These are phyloP conservation scores for Coemansia pectinata DNA, from an alignment of 192 early-diverging fungal species.

Conservation along the genomic window DNA sequence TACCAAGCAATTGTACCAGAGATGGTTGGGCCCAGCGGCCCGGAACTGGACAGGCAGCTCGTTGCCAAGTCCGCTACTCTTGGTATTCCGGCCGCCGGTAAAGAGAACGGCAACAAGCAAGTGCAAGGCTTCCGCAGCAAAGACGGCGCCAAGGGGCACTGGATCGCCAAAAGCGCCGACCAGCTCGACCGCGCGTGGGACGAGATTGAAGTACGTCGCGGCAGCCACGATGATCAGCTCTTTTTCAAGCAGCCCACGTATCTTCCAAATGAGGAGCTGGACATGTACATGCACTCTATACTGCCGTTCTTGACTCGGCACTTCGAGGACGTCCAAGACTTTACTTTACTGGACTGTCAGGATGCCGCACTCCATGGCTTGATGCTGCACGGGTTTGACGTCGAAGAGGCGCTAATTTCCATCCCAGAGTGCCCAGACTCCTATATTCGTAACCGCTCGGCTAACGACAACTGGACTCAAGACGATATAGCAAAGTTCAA, in stretches of 20 bases:
- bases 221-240: slow-evolving; percentile 41
- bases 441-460: slow-evolving; percentile 55
- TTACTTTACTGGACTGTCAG: slow-evolving; percentile 61
- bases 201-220: slow-evolving; percentile 43
- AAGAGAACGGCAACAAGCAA: neutral
- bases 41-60: slow-evolving; percentile 36
- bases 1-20: slow-evolving; percentile 78
- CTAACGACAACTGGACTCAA: slow-evolving; percentile 59
- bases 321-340: slow-evolving; percentile 35
- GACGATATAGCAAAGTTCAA: slow-evolving; percentile 61
- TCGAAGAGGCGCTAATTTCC: slow-evolving; percentile 58
- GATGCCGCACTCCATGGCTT: slow-evolving; percentile 64
- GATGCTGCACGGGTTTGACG: slow-evolving; percentile 57
- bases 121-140: slow-evolving; percentile 11
- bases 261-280: slow-evolving; percentile 52
- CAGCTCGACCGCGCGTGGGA: slow-evolving; percentile 51
- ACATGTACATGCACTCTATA: slow-evolving; percentile 52
- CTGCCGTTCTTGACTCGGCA: slow-evolving; percentile 46
- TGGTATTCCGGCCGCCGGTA: neutral
- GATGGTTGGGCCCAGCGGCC: slow-evolving; percentile 45
- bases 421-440: slow-evolving; percentile 50
- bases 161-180: slow-evolving; percentile 48
- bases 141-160: slow-evolving; percentile 21
- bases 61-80: neutral
- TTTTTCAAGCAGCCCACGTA: slow-evolving; percentile 48